phyloP scores from a whole-genome alignment of 768 basidiomycete species.

The Psilocybe cubensis region DNA sequence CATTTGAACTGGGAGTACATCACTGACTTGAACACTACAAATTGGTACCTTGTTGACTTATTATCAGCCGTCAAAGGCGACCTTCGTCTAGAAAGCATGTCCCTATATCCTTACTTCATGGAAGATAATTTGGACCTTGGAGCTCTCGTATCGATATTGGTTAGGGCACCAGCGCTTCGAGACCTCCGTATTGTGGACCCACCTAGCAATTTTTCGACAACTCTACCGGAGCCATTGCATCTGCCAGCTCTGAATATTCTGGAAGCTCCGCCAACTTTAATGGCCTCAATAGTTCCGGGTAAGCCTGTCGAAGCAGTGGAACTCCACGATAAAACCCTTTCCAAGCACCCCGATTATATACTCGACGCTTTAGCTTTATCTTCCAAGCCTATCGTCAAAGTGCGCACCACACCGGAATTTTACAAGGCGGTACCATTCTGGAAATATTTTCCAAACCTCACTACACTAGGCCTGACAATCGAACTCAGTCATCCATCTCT shows the following conservation, averaged over 20 bases:
- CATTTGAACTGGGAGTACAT: background rate
- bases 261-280: background rate
- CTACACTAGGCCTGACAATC: background rate
- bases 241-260: background rate
- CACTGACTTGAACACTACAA: background rate
- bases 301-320: background rate
- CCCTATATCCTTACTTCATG: background rate
- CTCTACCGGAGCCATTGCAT: background rate
- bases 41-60: background rate
- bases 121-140: background rate
- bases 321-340: background rate
- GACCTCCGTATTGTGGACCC: background rate
- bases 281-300: background rate
- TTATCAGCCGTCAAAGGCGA: background rate
- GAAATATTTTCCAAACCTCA: background rate
- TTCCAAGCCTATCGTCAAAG: background rate
- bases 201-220: background rate
- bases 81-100: background rate
- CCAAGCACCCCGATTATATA: background rate
- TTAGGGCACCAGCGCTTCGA: background rate
- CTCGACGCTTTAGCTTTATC: background rate
- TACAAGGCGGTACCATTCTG: background rate
- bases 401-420: background rate
- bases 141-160: background rate
- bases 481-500: background rate